A percentile compares a stretch with the other conserved stretches of the same genome.
Conservation (phyloP, 768 basidiomycete species). For the Phlebiopsis flavidoalba region DNA sequence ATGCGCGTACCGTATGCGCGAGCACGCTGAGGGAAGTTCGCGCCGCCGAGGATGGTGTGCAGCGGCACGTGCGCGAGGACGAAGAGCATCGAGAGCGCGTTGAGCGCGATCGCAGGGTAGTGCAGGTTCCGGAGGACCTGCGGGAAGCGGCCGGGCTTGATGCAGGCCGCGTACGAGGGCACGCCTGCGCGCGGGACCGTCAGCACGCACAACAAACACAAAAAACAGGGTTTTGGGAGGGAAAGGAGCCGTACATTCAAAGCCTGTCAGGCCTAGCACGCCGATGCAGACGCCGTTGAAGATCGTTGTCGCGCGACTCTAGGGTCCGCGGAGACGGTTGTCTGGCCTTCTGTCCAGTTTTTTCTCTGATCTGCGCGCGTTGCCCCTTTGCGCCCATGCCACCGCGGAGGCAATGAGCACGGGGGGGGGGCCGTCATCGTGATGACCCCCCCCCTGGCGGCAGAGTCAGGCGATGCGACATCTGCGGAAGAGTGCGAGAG, state of each 20-base stretch:
- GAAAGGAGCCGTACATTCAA: slow-evolving; percentile 45
- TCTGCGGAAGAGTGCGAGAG: not conserved
- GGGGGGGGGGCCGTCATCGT: slow-evolving; percentile 53
- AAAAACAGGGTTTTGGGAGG: too few relatives aligned
- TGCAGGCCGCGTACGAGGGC: slow-evolving; percentile 60
- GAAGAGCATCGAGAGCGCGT: slow-evolving; percentile 50
- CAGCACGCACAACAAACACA: too few relatives aligned
- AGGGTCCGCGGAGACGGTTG: slow-evolving; percentile 24
- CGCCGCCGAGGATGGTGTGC: slow-evolving; percentile 39
- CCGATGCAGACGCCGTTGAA: slow-evolving; percentile 68
- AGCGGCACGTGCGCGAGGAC: slow-evolving; percentile 57
- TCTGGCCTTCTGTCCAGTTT: slow-evolving; percentile 39
- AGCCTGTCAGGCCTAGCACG: slow-evolving; percentile 63
- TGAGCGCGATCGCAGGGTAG: slow-evolving; percentile 50
- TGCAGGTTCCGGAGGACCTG: slow-evolving; percentile 63
- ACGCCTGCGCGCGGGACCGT: slow-evolving; percentile 34
- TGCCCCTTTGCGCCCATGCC: slow-evolving; percentile 50
- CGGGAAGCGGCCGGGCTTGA: slow-evolving; percentile 51
- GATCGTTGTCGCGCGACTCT: slow-evolving; percentile 40
- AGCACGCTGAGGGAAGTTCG: slow-evolving; percentile 64
- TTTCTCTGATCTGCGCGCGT: slow-evolving; percentile 34
- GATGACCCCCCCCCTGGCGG: slow-evolving; percentile 39
- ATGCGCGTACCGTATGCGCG: slow-evolving; percentile 52
- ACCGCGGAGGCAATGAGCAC: slow-evolving; percentile 46
- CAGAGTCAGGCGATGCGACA: slow-evolving; percentile 1